Evolutionary conservation across 306 rosid species (phyloP), one percentile per base, ranked within the genome.

Genomic region (Trifolium dubium): DNA sequence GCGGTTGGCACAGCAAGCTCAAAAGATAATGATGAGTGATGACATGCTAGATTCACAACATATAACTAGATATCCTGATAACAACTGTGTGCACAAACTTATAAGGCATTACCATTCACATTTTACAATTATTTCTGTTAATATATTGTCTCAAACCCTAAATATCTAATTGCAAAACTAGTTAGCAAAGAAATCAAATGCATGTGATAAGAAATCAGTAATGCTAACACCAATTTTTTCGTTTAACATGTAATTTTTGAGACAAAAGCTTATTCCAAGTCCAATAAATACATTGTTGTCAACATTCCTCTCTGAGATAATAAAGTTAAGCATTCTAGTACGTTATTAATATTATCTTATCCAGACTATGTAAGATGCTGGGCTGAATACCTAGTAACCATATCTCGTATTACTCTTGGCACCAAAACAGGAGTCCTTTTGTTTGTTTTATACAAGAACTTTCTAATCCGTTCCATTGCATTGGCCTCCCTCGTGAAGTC

Each of bases 401-500:
- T 73, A 79, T 83, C 74, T 69, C 68, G 80, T 54, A 92, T 82
- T 64, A 87, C 83, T 69, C 83, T 84, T 54, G 99, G 99, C 64
- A 94, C 97, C 90, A 82, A 67, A 73, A 94, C 99, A 40, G 95
- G 96, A 79, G 77, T 7, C 87, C 67, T 92, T 78, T 74, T 94
- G 85, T 92, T 89, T 73, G 77, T 88, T 79, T 83, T 76, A 72
- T 83, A 83, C 77, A 92, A 81, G 84, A 92, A 92, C 40, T 9
- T 80, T 68, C 87, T 87, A 75, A 94, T 90, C 75, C 71, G 87
- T 77, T 82, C 85, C 94, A 94, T 94, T 10, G 97, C 96, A 69
- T 64, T 34, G 41, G 96, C 95, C 86, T 94, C 99, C 87, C 96
- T 89, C 78, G 37, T 9, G 86, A 94, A 94, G 88, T 94, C 97